Percentiles rank a stretch among this genome's conserved stretches.
Evolutionary conservation across 2,329 filamentous ascomycete genomes (phyloP).

Genomic region (Thermoascus crustaceus): DNA sequence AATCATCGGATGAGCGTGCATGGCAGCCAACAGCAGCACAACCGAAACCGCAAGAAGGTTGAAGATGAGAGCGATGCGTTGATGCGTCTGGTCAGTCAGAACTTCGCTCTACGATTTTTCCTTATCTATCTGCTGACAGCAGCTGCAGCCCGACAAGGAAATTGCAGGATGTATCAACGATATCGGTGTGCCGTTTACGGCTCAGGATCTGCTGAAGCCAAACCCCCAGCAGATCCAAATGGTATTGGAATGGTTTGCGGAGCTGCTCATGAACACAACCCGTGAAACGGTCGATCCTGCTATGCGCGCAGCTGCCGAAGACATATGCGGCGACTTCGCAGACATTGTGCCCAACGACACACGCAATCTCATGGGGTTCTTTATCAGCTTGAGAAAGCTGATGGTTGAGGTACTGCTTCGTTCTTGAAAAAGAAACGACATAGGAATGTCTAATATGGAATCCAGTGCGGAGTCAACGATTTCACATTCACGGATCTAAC

Average conservation of each 20-base stretch:
- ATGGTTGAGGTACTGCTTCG: constrained; percentile 52
- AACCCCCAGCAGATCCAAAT: constrained; percentile 92
- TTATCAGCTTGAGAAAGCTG: constrained; percentile 69
- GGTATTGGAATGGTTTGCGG: constrained; percentile 96
- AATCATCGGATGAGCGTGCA: constrained; percentile 47
- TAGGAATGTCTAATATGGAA: constrained; percentile 1
- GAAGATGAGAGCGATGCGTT: constrained; percentile 51
- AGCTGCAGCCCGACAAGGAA: constrained; percentile 55
- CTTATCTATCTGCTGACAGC: constrained; percentile 7
- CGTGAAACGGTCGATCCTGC: constrained; percentile 89
- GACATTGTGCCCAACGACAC: constrained; percentile 83
- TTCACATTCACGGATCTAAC: constrained; percentile 91
- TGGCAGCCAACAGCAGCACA: constrained; percentile 41
- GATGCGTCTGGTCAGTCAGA: constrained; percentile 45
- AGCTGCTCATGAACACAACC: constrained; percentile 86
- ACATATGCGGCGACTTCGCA: constrained; percentile 72
- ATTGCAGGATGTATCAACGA: constrained; percentile 97
- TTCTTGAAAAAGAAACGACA: not conserved
- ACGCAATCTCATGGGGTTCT: constrained; percentile 93
- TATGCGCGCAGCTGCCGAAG: constrained; percentile 85
- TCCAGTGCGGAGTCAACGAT: constrained; percentile 78
- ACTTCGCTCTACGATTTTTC: not conserved
- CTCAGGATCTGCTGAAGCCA: constrained; percentile 84
- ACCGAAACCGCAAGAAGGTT: constrained; percentile 45
- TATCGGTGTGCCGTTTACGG: constrained; percentile 82